A percentile compares a stretch with the other conserved stretches of the same genome.
Conservation (phyloP, 495 filamentous ascomycete genomes). For the Chlorociboria aeruginascens region DNA sequence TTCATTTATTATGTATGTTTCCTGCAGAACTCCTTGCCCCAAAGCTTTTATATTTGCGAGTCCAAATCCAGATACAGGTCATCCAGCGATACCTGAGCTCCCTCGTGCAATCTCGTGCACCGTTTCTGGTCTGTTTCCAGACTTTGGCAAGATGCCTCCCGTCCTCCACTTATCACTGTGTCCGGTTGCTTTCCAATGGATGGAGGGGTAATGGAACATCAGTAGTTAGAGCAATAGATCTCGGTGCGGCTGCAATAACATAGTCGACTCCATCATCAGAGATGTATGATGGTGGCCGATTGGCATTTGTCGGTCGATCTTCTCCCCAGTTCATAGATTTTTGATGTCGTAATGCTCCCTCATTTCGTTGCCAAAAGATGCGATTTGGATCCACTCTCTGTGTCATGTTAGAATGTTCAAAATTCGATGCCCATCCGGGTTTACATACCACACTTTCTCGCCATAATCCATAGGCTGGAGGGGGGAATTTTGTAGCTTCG, state of each 20-base stretch:
- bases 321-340: constrained; percentile 7
- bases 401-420: constrained; percentile 5
- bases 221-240: constrained; percentile 33
- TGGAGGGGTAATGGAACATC: constrained; percentile 34
- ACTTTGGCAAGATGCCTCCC: background rate
- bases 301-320: constrained; percentile 14
- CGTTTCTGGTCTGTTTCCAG: background rate
- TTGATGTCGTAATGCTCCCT: constrained; percentile 14
- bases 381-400: constrained; percentile 69
- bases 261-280: constrained; percentile 63
- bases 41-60: too few species aligned
- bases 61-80: too few species aligned
- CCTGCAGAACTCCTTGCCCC: too few species aligned
- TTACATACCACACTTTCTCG: constrained; percentile 64
- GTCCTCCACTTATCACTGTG: background rate
- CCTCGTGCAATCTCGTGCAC: too few species aligned
- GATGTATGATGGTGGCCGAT: constrained; percentile 57
- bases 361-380: constrained; percentile 63
- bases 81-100: too few species aligned
- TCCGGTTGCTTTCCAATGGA: constrained; percentile 28
- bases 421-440: background rate
- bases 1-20: too few species aligned
- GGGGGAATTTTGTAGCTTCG: constrained; percentile 45
- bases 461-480: constrained; percentile 85
- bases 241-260: constrained; percentile 47